Conservation (phyloP, 163 green algal species). For the Coccomyxa subellipsoidea region DNA sequence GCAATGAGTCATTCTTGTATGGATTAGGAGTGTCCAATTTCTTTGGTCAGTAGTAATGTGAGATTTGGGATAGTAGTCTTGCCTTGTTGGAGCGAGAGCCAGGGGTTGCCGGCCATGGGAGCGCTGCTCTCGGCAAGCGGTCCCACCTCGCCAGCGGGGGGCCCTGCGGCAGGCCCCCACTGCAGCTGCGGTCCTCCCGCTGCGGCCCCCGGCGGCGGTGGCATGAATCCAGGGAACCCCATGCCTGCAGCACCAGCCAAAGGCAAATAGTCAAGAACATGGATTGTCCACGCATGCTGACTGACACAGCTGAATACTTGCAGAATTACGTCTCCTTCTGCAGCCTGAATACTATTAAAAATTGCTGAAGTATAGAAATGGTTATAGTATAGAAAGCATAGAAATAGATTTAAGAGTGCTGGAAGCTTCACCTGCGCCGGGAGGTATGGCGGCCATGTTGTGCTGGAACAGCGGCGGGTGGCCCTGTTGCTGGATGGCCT, state of each 20-base stretch:
- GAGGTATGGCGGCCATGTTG: not conserved
- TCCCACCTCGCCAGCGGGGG: not conserved
- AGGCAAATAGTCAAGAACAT: too few species aligned
- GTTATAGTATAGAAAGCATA: too few species aligned
- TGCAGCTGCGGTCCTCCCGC: not conserved
- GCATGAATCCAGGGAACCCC: not conserved
- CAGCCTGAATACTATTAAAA: too few species aligned
- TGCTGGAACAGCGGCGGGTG: conserved; percentile 1
- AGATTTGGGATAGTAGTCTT: too few species aligned
- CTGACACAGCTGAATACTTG: not conserved
- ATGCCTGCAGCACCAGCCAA: not conserved
- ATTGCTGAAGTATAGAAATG: too few species aligned
- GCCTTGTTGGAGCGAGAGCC: not conserved
- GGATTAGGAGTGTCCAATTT: too few species aligned
- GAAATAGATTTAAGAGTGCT: too few species aligned
- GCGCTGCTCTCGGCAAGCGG: not conserved
- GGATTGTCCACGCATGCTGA: too few species aligned
- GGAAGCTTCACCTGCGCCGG: not conserved
- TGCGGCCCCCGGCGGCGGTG: not conserved
- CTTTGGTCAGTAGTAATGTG: too few species aligned
- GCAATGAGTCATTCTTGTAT: too few species aligned
- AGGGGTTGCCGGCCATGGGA: not conserved
- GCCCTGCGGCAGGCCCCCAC: not conserved
- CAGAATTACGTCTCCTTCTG: too few species aligned
- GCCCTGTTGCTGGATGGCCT: not conserved